Evolutionary conservation across 805 yeast species (phyloP).

Genomic region (Hanseniaspora occidentalis): DNA sequence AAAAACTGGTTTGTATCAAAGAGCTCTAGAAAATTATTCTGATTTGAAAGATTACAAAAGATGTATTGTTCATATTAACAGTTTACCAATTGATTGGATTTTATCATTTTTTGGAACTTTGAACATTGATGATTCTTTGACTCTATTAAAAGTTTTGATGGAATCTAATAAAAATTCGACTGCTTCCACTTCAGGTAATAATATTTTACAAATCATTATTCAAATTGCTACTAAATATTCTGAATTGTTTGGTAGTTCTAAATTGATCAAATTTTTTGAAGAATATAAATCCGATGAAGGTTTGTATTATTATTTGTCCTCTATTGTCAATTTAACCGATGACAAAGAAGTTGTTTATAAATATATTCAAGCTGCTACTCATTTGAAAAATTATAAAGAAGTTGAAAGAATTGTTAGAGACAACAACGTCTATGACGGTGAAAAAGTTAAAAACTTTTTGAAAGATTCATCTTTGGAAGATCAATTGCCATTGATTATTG

Average conservation of each 20-base stretch:
- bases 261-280: conserved; percentile 82
- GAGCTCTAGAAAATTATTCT: conserved; percentile 93
- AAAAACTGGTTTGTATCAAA: conserved; percentile 88
- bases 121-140: conserved; percentile 85
- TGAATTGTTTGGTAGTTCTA: conserved; percentile 78
- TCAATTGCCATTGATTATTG: conserved; percentile 91
- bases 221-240: conserved; percentile 96
- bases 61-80: conserved; percentile 77
- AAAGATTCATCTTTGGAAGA: conserved; percentile 90
- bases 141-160: conserved; percentile 78
- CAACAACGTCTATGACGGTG: conserved; percentile 90
- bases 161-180: conserved; percentile 36
- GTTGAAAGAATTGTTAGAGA: conserved; percentile 93
- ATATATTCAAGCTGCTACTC: conserved; percentile 90
- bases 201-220: conserved; percentile 64
- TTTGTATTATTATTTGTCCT: conserved; percentile 82
- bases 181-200: neutral
- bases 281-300: conserved; percentile 90
- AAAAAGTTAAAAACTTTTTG: conserved; percentile 91
- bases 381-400: conserved; percentile 80
- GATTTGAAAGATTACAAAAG: conserved; percentile 93
- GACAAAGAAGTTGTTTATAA: conserved; percentile 93
- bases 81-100: conserved; percentile 86
- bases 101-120: conserved; percentile 85
- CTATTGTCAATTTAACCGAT: conserved; percentile 85